phyloP scores from a whole-genome alignment of 306 rosid species.

The Malus fusca region DNA sequence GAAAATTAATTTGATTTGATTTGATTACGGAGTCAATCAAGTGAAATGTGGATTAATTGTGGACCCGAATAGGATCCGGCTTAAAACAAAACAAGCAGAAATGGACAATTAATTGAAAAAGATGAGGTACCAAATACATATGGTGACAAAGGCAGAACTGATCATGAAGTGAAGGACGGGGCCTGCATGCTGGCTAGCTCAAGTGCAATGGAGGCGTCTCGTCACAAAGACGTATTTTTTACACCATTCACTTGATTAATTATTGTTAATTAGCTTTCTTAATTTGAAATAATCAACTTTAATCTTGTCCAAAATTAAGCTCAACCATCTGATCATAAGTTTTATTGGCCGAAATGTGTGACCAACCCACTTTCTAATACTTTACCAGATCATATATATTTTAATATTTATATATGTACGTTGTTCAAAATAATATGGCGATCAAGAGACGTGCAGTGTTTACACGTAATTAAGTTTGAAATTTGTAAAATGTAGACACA shows the following conservation, averaged over 20 bases:
- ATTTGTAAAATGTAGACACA: background rate
- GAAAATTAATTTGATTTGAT: background rate
- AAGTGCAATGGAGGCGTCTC: background rate
- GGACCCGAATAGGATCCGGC: background rate
- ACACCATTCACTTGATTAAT: background rate
- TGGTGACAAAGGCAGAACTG: background rate
- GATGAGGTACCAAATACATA: background rate
- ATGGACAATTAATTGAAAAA: background rate
- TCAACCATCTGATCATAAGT: background rate
- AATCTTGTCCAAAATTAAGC: background rate
- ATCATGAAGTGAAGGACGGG: background rate
- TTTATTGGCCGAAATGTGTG: conserved; percentile 9
- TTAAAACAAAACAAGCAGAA: background rate
- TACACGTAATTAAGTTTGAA: background rate
- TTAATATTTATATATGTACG: background rate
- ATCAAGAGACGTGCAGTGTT: background rate
- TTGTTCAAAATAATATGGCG: background rate
- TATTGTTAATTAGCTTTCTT: background rate
- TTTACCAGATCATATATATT: background rate
- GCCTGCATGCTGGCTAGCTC: background rate
- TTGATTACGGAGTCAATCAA: background rate
- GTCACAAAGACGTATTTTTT: background rate
- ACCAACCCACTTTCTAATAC: background rate
- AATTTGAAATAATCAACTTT: background rate
- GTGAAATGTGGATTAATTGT: background rate